phyloP scores from a whole-genome alignment of 495 filamentous ascomycete species.

The Penicillium paradoxum region DNA sequence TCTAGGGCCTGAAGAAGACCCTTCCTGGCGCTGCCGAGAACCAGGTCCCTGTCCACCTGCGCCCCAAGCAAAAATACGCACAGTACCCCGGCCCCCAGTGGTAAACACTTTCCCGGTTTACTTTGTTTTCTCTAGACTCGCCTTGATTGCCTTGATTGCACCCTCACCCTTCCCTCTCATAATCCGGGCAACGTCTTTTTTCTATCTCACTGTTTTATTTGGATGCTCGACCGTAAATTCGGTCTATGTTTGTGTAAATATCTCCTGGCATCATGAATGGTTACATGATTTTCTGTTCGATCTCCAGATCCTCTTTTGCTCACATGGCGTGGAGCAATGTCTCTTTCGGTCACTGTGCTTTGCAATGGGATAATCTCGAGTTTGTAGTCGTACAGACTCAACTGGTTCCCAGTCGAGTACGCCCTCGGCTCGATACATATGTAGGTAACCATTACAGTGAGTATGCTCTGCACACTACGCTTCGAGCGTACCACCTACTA shows the following conservation, averaged over 20 bases:
- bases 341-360: neutral
- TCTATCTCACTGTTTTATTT: constrained; percentile 18
- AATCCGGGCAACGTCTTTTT: constrained; percentile 18
- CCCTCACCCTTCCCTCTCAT: constrained; percentile 9
- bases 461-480: neutral
- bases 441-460: neutral
- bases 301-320: neutral
- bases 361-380: neutral
- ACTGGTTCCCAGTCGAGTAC: neutral
- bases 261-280: constrained; percentile 43
- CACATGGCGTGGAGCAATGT: neutral
- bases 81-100: constrained; percentile 42
- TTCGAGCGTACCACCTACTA: neutral
- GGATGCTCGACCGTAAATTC: constrained; percentile 21
- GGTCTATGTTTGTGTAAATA: constrained; percentile 40
- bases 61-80: constrained; percentile 72
- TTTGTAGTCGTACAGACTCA: neutral
- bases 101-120: constrained; percentile 19
- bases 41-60: constrained; percentile 76
- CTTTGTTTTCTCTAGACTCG: constrained; percentile 8
- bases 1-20: constrained; percentile 80
- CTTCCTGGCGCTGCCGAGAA: constrained; percentile 79
- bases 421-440: neutral
- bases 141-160: constrained; percentile 11
- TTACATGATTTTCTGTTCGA: constrained; percentile 27